Evolutionary conservation across 768 basidiomycete species (phyloP).

Genomic region (Russula lepida): DNA sequence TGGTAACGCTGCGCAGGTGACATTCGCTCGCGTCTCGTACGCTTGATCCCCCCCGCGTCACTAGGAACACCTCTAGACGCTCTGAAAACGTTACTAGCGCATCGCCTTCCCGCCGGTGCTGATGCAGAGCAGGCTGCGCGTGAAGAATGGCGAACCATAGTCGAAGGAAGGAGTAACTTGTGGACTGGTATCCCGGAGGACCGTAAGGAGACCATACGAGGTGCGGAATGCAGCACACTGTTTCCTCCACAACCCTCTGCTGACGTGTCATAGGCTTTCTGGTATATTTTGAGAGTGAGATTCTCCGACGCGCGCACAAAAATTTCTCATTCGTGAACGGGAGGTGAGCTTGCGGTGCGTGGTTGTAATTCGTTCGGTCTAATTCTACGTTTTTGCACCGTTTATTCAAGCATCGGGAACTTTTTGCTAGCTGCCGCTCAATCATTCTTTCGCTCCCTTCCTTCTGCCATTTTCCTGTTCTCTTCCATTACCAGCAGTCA

Average conservation of each 20-base stretch:
- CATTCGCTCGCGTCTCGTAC: conserved; percentile 80
- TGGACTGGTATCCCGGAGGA: conserved; percentile 87
- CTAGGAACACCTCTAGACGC: conserved; percentile 56
- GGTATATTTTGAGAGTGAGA: conserved; percentile 84
- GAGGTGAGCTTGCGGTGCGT: conserved; percentile 36
- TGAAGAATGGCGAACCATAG: conserved; percentile 87
- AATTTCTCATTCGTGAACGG: conserved; percentile 91
- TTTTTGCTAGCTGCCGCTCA: conserved; percentile 87
- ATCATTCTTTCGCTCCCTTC: conserved; percentile 84
- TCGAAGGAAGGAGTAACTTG: conserved; percentile 73
- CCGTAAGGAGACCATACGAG: conserved; percentile 84
- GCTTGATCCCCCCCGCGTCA: conserved; percentile 67
- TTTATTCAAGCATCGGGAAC: conserved; percentile 61
- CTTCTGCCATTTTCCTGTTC: conserved; percentile 90
- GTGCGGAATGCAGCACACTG: conserved; percentile 32
- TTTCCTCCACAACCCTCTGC: not conserved
- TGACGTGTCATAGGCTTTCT: conserved; percentile 58
- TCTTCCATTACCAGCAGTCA: conserved; percentile 84
- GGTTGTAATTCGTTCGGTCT: not conserved
- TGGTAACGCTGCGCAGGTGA: conserved; percentile 46
- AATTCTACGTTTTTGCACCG: not conserved
- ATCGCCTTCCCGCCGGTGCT: conserved; percentile 64
- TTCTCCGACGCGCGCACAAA: conserved; percentile 85
- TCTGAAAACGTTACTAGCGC: conserved; percentile 68
- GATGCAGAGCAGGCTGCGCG: conserved; percentile 62